Evolutionary conservation across 192 early-diverging fungal genomes (phyloP), one percentile per base, ranked within the genome.

Genomic region (Piromyces sp.): DNA sequence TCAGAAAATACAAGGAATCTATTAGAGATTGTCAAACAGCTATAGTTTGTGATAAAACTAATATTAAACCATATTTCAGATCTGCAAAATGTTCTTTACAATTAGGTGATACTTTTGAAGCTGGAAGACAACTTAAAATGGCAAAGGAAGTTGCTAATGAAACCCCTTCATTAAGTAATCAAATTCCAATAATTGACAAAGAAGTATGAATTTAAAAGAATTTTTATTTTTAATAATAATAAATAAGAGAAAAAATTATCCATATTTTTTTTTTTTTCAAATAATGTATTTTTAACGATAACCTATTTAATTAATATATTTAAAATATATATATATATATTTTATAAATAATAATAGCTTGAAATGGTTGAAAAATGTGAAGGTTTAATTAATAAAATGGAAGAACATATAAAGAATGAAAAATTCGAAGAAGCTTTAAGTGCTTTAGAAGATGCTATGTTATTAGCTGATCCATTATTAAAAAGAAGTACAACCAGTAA

Each of bases 51-150:
- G 94, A 95, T 83, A 85, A 88, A 28, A 79, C 82, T 30, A 90
- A 89, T 80, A 82, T 87, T 31, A 96, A 95, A 84, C 90, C 91
- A 40, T 87, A 90, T 36, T 81, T 91, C 58, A 89, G 95, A 80
- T 91, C 87, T 28, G 91, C 90, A 30, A 96, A 96, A 86, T 92
- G 93, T 79, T 87, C 92, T 29, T 79, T 95, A 81, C 85, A 90
- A 83, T 83, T 94, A 80, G 94, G 94, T 79, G 87, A 94, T 79
- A 82, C 93, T 30, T 87, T 86, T 38, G 93, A 94, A 33, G 88
- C 94, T 2, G 79, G 80, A n/a, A 33, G 40, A 79, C 40, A 81
- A 80, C 51, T 68, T n/a, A 68, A 68, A 68, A 68, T 68, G 51
- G 51, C 51, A 9, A 28, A 26, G 11, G 7, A 7, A 11, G 30